Conservation (phyloP, 352 stramenopile species). For the Pythium aquatile region DNA sequence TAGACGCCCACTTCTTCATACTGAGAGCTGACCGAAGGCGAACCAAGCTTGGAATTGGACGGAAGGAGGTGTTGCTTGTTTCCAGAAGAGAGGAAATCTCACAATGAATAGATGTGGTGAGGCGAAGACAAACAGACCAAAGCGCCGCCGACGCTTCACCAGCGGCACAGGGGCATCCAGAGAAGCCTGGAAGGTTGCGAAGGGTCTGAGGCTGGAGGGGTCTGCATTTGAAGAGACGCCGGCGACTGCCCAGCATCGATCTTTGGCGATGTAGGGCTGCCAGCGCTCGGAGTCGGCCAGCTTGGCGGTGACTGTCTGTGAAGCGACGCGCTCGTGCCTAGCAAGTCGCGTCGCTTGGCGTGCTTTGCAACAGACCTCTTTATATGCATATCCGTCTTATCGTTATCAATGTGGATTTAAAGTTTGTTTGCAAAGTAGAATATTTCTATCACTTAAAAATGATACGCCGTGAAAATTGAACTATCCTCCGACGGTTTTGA, state of each 20-base stretch:
- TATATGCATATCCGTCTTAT: too few species aligned
- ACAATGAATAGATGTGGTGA: background rate
- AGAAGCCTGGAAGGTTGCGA: background rate
- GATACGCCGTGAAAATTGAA: too few species aligned
- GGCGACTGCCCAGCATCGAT: background rate
- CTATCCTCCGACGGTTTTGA: too few species aligned
- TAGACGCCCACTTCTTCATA: conserved; percentile 18
- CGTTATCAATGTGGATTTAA: too few species aligned
- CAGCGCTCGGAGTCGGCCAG: background rate
- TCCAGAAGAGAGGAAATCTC: conserved; percentile 1
- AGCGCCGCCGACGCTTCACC: background rate
- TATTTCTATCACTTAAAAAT: too few species aligned
- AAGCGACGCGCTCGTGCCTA: background rate
- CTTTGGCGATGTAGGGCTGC: background rate
- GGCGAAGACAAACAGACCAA: background rate
- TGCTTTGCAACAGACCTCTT: background rate
- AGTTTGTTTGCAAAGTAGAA: too few species aligned
- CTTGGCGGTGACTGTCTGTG: background rate
- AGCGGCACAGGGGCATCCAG: background rate
- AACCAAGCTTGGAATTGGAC: too few species aligned
- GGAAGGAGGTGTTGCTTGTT: too few species aligned
- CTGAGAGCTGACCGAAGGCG: background rate
- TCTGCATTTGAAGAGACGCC: background rate
- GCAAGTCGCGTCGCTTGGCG: background rate
- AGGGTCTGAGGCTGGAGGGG: background rate